Percentiles rank a stretch among this genome's conserved stretches.
phyloP scores from a whole-genome alignment of 2,329 filamentous ascomycete genomes.

The Zasmidium angulare region DNA sequence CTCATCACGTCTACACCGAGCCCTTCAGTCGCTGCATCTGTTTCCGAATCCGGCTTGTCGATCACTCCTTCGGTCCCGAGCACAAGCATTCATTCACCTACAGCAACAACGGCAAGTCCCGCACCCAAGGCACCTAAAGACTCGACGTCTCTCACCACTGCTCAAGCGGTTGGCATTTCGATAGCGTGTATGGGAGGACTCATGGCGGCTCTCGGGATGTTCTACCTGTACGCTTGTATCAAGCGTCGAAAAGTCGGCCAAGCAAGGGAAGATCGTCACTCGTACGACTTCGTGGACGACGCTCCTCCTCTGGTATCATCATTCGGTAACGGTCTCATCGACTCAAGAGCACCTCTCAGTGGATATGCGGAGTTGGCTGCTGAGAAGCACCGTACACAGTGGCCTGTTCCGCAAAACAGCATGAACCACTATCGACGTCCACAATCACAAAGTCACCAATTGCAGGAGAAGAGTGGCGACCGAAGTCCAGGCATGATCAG shows the following conservation, averaged over 20 bases:
- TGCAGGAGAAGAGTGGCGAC: background rate
- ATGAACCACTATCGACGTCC: background rate
- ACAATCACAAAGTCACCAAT: background rate
- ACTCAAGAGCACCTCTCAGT: conserved; percentile 16
- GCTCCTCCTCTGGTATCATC: conserved; percentile 28
- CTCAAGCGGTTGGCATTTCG: conserved; percentile 35
- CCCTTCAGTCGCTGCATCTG: background rate
- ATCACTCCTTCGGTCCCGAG: background rate
- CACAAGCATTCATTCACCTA: background rate
- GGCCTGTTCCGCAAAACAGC: conserved; percentile 12
- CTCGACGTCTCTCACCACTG: conserved; percentile 29
- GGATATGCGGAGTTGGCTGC: conserved; percentile 10
- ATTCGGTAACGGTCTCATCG: conserved; percentile 18
- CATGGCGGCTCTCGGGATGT: conserved; percentile 22
- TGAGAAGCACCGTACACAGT: conserved; percentile 22
- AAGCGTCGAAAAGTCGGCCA: conserved; percentile 20
- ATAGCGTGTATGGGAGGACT: conserved; percentile 33
- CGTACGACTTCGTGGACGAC: conserved; percentile 37
- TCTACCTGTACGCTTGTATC: conserved; percentile 23
- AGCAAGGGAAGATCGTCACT: conserved; percentile 19
- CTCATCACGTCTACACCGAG: background rate
- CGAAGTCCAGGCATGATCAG: background rate
- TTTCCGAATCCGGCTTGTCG: background rate
- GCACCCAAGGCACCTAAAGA: background rate
- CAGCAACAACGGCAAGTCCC: background rate